These are phyloP conservation scores for Aspergillus neotritici DNA, from an alignment of 2,329 filamentous ascomycete species.

Conservation along the genomic window DNA sequence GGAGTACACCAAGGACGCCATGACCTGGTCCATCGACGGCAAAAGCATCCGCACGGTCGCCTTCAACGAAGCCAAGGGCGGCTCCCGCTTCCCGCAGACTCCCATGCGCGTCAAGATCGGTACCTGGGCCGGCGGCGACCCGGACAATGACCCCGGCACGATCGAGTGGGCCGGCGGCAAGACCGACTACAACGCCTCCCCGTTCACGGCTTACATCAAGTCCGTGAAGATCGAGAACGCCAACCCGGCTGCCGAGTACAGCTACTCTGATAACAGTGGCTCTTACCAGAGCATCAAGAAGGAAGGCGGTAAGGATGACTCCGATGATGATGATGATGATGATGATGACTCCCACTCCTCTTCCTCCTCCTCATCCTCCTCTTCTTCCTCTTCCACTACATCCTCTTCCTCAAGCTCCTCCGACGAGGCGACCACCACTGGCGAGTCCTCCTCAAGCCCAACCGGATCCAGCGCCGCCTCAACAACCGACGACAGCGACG, in stretches of 20 bases:
- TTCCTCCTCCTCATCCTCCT: constrained; percentile 5
- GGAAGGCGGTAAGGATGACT: constrained; percentile 9
- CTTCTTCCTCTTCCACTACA: constrained; percentile 6
- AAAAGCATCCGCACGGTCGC: constrained; percentile 56
- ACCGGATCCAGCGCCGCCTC: not conserved
- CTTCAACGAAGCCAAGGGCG: constrained; percentile 54
- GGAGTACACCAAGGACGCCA: constrained; percentile 60
- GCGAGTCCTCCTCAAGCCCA: not conserved
- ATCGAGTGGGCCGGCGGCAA: constrained; percentile 65
- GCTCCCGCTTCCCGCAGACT: constrained; percentile 62
- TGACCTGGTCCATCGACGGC: constrained; percentile 63
- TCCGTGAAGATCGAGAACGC: constrained; percentile 52
- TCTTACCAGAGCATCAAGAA: constrained; percentile 58
- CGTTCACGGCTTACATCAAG: constrained; percentile 70
- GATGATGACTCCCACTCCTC: constrained; percentile 6
- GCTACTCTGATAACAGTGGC: constrained; percentile 56
- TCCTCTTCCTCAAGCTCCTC: constrained; percentile 6
- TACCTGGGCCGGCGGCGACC: constrained; percentile 61
- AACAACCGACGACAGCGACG: not conserved
- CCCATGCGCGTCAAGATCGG: constrained; percentile 67
- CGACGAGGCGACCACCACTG: constrained; percentile 3
- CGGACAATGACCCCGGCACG: constrained; percentile 41
- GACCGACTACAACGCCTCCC: constrained; percentile 60
- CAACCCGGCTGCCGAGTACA: constrained; percentile 58
- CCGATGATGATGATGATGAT: not conserved